Base-by-base conservation (phyloP, 306 rosid species). In the Sechiopsis laciniata region DNA sequence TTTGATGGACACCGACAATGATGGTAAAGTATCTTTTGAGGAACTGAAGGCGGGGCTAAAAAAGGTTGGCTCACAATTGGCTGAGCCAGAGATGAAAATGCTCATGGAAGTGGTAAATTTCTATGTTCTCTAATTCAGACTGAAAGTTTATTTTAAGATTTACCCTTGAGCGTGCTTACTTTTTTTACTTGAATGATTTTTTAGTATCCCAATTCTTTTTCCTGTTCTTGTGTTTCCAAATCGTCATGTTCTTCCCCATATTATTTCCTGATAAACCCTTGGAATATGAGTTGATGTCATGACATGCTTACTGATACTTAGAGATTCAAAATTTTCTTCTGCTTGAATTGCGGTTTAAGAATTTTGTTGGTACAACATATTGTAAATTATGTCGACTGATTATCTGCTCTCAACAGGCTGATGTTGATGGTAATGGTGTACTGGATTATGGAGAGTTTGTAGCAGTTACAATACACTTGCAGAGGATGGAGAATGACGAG, bases 381-480 rank as follows among this genome's bases (percentile, higher is more conserved):
- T 70, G 70, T 51, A 22, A 69, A 51, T 51, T 50, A 10, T 65
- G 50, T 42, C 13, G 9, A 65, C 17, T 6, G 15, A 46, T 73
- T 62, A 62, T 82, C 52, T 22, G 75, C 13, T 71, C 57, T 72
- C 4, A 65, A 26, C 75, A 95, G 99, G 99, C 99, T 76, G 99
- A 95, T 84, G 99, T 95, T 69, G 95, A 95, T 77, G 95, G 99
- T 80, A 95, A 95, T 81, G 99, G 99, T 72, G 90, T 89, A 37
- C 87, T 95, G 80, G 97, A 95, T 87, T 95, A 95, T 56, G 96
- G 97, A 55, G 99, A 95, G 82, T 95, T 95, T 78, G 99, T 92
- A 66, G 97, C 99, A 66, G 99, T 95, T 64, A 95, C 97, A 19
- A 95, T 95, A 78, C 99, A 91, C 88, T 80, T 95, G 85, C 99